Percentiles rank a stretch among this genome's conserved stretches.
Evolutionary conservation across 805 yeast species (phyloP).

Genomic region (Yamadazyma paraphyllophila): DNA sequence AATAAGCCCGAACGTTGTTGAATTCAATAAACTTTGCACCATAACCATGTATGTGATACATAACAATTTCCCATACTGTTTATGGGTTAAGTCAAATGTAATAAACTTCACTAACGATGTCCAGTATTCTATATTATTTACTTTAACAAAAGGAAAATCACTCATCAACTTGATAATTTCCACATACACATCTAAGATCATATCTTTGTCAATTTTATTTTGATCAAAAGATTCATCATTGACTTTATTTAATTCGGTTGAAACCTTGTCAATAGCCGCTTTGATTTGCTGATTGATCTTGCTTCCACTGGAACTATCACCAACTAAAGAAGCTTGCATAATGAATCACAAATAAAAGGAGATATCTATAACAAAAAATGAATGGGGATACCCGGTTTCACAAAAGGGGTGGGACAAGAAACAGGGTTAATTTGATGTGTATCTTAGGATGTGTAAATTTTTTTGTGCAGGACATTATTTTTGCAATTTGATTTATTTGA

Average conservation of each 20-base stretch:
- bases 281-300: slow-evolving; percentile 1
- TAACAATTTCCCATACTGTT: slow-evolving; percentile 1
- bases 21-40: slow-evolving; percentile 6
- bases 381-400: not conserved
- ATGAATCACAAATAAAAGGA: not conserved
- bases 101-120: slow-evolving; percentile 3
- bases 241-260: slow-evolving; percentile 6
- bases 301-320: not conserved
- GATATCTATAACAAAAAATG: not conserved
- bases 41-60: not conserved
- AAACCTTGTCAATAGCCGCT: slow-evolving; percentile 8
- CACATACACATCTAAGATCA: slow-evolving; percentile 6
- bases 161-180: slow-evolving; percentile 11
- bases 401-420: not conserved
- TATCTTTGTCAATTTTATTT: slow-evolving; percentile 1
- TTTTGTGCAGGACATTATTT: not conserved
- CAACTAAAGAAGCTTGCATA: not conserved
- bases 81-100: not conserved
- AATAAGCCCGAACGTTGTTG: slow-evolving; percentile 1
- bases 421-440: not conserved
- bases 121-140: slow-evolving; percentile 6
- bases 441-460: slow-evolving; percentile 1
- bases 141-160: slow-evolving; percentile 2
- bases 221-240: not conserved
- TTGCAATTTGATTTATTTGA: not conserved